Conservation (phyloP, 768 basidiomycete species). For the Tylopilus felleus region DNA sequence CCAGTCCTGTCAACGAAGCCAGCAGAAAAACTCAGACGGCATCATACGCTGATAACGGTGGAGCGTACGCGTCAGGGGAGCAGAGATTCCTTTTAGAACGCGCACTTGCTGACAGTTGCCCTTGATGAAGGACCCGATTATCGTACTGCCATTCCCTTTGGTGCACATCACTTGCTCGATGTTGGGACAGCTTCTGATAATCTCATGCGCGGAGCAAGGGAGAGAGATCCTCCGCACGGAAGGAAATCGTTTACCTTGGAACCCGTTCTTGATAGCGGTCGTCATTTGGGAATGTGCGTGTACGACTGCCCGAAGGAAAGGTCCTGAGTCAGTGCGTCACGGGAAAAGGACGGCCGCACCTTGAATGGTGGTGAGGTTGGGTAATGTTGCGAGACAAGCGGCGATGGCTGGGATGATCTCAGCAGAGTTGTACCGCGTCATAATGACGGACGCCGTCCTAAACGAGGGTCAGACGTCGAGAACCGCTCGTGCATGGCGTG, state of each 20-base stretch:
- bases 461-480: neutral
- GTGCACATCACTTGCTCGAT: neutral
- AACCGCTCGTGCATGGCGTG: neutral
- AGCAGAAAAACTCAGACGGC: neutral
- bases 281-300: neutral
- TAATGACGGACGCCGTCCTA: slow-evolving; percentile 1
- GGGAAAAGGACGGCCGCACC: neutral
- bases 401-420: slow-evolving; percentile 8
- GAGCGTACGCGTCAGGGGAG: neutral
- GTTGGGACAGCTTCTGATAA: neutral
- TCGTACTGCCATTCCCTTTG: neutral
- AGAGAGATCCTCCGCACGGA: slow-evolving; percentile 6
- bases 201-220: slow-evolving; percentile 1
- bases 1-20: slow-evolving; percentile 1
- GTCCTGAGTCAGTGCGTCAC: neutral
- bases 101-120: neutral
- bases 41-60: neutral
- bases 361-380: slow-evolving; percentile 10
- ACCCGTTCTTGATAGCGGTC: slow-evolving; percentile 4
- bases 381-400: neutral
- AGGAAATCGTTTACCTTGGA: slow-evolving; percentile 10
- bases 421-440: neutral
- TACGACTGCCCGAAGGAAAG: neutral
- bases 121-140: neutral
- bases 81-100: neutral